Percentiles rank a stretch among this genome's conserved stretches.
Evolutionary conservation across 345 rosid genomes (phyloP).

Genomic region (Erysimum cheiranthoides): DNA sequence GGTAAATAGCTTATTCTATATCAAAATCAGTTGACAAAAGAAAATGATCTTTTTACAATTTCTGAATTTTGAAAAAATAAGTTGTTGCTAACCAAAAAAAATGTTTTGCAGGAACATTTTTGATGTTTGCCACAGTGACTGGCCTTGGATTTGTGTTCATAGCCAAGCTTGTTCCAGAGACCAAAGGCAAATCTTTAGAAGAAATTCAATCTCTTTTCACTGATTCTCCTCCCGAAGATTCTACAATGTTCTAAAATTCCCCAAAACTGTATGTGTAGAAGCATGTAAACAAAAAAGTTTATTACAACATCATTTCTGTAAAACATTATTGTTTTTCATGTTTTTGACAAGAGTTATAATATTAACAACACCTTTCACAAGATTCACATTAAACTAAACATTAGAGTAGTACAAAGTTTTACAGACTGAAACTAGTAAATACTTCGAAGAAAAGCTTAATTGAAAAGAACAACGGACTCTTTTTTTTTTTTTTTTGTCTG

Average conservation of each 20-base stretch:
- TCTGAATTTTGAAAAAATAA: not conserved
- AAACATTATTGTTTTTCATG: constrained; percentile 32
- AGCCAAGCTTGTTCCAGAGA: constrained; percentile 59
- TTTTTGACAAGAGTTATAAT: not conserved
- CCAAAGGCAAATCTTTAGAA: constrained; percentile 60
- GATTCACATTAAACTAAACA: constrained; percentile 25
- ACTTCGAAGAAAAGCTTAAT: constrained; percentile 15
- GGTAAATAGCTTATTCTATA: constrained; percentile 34
- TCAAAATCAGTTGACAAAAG: too few species aligned
- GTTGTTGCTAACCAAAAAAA: not conserved
- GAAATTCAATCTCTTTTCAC: constrained; percentile 51
- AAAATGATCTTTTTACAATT: not conserved
- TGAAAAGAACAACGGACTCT: constrained; percentile 7
- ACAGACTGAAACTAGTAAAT: constrained; percentile 20
- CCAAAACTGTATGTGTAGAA: not conserved
- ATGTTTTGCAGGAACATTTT: constrained; percentile 49
- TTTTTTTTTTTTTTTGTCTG: not conserved
- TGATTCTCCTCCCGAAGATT: constrained; percentile 25
- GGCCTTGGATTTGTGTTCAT: constrained; percentile 50
- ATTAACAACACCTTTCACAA: constrained; percentile 29
- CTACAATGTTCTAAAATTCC: not conserved
- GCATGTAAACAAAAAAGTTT: not conserved
- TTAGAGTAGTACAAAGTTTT: constrained; percentile 7
- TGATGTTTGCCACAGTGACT: constrained; percentile 44
- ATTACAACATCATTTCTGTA: constrained; percentile 8